Evolutionary conservation across 2,329 filamentous ascomycete genomes (phyloP).

Genomic region (Aspergillus thermomutatus): DNA sequence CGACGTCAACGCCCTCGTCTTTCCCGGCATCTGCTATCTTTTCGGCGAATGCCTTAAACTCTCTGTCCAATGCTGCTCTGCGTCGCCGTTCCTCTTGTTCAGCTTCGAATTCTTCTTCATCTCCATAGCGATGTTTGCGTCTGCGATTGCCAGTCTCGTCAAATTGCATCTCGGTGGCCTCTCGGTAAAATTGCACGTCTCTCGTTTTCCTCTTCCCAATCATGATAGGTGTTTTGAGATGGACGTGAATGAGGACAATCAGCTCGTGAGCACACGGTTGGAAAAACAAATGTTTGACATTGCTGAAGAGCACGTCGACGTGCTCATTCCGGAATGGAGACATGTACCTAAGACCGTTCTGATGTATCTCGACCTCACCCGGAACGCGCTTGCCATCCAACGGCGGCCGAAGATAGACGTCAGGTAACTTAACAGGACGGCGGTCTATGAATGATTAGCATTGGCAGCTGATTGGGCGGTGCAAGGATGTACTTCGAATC

Average conservation of each 20-base stretch:
- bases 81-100: conserved; percentile 95
- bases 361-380: conserved; percentile 94
- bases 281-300: conserved; percentile 98
- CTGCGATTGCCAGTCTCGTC: conserved; percentile 98
- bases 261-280: conserved; percentile 94
- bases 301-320: conserved; percentile 94
- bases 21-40: conserved; percentile 96
- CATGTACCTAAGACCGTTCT: conserved; percentile 96
- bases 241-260: conserved; percentile 96
- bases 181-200: conserved; percentile 96
- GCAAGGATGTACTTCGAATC: conserved; percentile 69
- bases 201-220: conserved; percentile 99
- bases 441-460: conserved; percentile 58
- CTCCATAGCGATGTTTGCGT: conserved; percentile 94
- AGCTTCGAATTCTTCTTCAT: conserved; percentile 97
- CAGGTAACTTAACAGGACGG: conserved; percentile 82
- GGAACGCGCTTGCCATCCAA: conserved; percentile 96
- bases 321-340: conserved; percentile 75
- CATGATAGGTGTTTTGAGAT: conserved; percentile 96
- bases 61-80: conserved; percentile 84
- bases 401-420: conserved; percentile 91
- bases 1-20: conserved; percentile 85
- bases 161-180: conserved; percentile 97
- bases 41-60: conserved; percentile 94
- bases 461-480: not conserved